Evolutionary conservation across 768 basidiomycete genomes (phyloP).

Genomic region (Cubamyces lactineus): DNA sequence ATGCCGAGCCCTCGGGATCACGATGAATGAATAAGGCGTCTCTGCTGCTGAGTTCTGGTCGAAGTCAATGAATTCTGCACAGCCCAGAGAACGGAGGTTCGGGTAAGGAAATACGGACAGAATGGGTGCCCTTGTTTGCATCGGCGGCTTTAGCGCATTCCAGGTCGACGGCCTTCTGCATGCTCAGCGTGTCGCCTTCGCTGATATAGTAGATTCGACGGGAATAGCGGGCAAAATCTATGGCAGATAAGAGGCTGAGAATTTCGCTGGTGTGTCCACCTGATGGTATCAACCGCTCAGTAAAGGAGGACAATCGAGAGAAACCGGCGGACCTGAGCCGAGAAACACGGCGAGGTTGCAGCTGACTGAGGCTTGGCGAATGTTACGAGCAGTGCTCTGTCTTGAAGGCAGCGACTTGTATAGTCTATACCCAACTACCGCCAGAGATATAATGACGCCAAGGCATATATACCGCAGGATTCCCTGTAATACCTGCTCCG

Average conservation of each 20-base stretch:
- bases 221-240: slow-evolving; percentile 77
- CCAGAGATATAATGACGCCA: neutral
- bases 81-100: slow-evolving; percentile 7
- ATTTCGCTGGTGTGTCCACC: slow-evolving; percentile 96
- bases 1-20: slow-evolving; percentile 83
- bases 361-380: slow-evolving; percentile 26
- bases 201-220: slow-evolving; percentile 82
- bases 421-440: neutral
- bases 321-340: slow-evolving; percentile 73
- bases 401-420: neutral
- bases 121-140: slow-evolving; percentile 14
- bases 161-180: slow-evolving; percentile 64
- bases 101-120: slow-evolving; percentile 24
- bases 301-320: neutral
- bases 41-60: slow-evolving; percentile 16
- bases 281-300: slow-evolving; percentile 36
- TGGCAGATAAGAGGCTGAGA: slow-evolving; percentile 65
- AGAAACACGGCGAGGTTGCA: slow-evolving; percentile 81
- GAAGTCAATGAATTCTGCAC: slow-evolving; percentile 8
- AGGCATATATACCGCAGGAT: neutral
- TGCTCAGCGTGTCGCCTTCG: slow-evolving; percentile 80
- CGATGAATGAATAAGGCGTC: slow-evolving; percentile 52
- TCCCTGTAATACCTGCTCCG: neutral
- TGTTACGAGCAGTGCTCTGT: no score
- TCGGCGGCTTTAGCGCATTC: slow-evolving; percentile 50